Evolutionary conservation across 31 red algal genomes (phyloP), one percentile per base, ranked within the genome.

Genomic region (Odonthalia washingtoniensis): DNA sequence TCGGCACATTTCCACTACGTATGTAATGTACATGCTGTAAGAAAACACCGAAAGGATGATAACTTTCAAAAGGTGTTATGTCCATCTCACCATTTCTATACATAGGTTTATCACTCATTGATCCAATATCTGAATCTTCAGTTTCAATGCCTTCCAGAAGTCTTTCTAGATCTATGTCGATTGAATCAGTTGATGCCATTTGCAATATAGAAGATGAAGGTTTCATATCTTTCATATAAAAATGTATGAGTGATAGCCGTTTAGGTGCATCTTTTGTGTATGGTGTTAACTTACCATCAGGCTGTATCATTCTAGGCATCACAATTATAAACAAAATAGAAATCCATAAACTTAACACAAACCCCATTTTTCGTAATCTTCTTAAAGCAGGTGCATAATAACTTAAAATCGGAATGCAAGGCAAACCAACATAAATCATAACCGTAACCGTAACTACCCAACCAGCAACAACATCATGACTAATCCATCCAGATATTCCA

Each of bases 21-120:
- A 93, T 83, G 2, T 83, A 18, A 53, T 65, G 9, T 3, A 78
- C 63, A 33, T 82, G 61, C 21, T 65, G 65, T 40, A 93, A 27
- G 64, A 93, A 87, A 28, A n/a, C 57, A 21, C 38, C 24, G 65
- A 83, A 87, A 21, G 83, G 83, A 33, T 83, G 46, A 62, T 70
- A 61, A 37, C 53, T 45, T 69, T 93, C 90, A 1, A 87, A 73
- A 0, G 72, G 49, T 40, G 74, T 87, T 39, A 35, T 80, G 5
- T 77, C 18, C 45, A 93, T 21, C 35, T 27, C 75, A 49, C 90
- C 90, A n/a, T n/a, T n/a, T n/a, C n/a, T n/a, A 75, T 70, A 93
- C 38, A 32, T 32, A 74, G 90, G 90, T 24, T 70, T 38, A 53
- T 57, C 34, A n/a, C 30, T 33, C 9, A 74, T 26, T 34, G 63